phyloP scores from a whole-genome alignment of 495 filamentous ascomycete genomes.

The Penicillium taxi region DNA sequence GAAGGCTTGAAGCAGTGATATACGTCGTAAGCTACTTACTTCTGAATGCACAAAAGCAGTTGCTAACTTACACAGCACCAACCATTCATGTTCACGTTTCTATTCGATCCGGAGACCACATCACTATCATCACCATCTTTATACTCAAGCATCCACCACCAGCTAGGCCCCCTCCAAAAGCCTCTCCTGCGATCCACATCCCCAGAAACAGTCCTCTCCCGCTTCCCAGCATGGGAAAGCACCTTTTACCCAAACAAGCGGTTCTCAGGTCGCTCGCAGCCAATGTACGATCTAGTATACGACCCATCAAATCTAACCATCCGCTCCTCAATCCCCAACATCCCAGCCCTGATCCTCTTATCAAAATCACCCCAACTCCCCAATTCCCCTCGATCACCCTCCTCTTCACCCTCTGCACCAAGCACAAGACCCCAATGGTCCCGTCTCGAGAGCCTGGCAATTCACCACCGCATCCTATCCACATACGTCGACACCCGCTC shows the following conservation, averaged over 20 bases:
- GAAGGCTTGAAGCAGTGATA: conserved; percentile 63
- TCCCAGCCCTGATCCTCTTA: conserved; percentile 53
- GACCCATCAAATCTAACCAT: conserved; percentile 70
- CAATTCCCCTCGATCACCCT: conserved; percentile 47
- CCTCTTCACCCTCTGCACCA: conserved; percentile 60
- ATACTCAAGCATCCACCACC: conserved; percentile 75
- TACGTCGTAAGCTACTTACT: conserved; percentile 43
- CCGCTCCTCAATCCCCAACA: conserved; percentile 82
- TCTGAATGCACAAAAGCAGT: background rate
- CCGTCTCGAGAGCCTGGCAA: conserved; percentile 83
- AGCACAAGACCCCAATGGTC: conserved; percentile 43
- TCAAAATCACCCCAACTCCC: conserved; percentile 6
- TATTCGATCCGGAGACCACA: conserved; percentile 66
- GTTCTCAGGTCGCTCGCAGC: conserved; percentile 25
- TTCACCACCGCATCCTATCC: conserved; percentile 75
- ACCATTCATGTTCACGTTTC: conserved; percentile 86
- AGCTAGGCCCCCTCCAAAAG: conserved; percentile 69
- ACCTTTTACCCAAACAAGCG: conserved; percentile 20
- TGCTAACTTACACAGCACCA: conserved; percentile 39
- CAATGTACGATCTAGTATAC: conserved; percentile 80
- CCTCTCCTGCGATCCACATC: conserved; percentile 61
- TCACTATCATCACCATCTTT: conserved; percentile 59
- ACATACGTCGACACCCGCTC: conserved; percentile 59
- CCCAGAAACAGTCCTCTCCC: conserved; percentile 39
- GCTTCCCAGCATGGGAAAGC: conserved; percentile 33